Evolutionary conservation across 495 filamentous ascomycete species (phyloP), one percentile per base, ranked within the genome.

Genomic region (Tuber aestivum): DNA sequence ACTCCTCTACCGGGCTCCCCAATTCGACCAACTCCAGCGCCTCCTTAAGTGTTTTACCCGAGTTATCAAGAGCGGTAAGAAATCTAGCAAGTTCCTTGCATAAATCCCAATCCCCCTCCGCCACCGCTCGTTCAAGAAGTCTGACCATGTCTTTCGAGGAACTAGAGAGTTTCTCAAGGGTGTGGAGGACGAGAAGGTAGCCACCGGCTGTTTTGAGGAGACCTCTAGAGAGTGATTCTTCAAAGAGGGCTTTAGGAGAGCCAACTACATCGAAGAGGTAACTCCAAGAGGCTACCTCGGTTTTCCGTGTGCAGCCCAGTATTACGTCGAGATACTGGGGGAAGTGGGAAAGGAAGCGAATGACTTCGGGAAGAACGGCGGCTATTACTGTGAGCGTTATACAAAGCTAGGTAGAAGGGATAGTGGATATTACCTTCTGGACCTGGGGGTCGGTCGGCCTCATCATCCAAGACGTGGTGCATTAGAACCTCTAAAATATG

Each of bases 251-350:
- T 76, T 93, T 91, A 10, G 95, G 93, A 4, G 94, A 92, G 5
- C 96, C 95, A 2, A 98, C 88, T 80, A 96, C 91, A 16, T 90
- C 88, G 83, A 98, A 98, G 3, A 99, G 87, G 1, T 96, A 97
- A 41, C 91, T 91, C 96, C 96, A 99, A 35, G 92, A 96, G 41
- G 94, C 90, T 10, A 97, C 90, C 80, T 99, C 96, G 0, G 96
- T 99, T 85, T 99, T 98, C 35, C 96, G 91, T 0, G 95, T 97
- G 84, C 96, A 99, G 85, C 97, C 95, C 1, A 99, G 94, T 8
- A 99, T 90, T 74, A 97, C 94, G 82, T 98, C 95, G 42, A 98
- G 90, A 76, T 97, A 98, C 71, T 93, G 87, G 41, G 91, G 91
- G 77, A 97, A 97, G 0, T 92, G 93, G 0, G 94, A 94, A 5